Evolutionary conservation across 2,329 filamentous ascomycete species (phyloP), one percentile per base, ranked within the genome.

Genomic region (Ascosphaera apis): DNA sequence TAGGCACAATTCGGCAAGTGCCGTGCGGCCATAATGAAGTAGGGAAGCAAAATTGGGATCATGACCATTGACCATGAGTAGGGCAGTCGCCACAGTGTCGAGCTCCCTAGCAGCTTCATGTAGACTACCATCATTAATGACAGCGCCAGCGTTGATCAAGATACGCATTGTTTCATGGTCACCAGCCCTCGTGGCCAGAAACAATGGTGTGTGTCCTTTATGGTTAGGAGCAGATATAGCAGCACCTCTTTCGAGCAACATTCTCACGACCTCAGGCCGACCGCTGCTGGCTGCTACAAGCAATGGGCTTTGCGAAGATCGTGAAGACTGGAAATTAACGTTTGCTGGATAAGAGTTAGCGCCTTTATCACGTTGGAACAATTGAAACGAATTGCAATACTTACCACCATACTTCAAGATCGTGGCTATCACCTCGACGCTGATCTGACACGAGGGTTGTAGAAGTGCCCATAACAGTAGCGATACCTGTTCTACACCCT

Each of bases 41-140:
- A 66, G 61, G 36, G 67, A 75, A 0, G 72, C 72, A 37, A 74
- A 76, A 45, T 76, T 72, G 0, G 69, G 60, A 12, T 74, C 66
- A 40, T 77, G 72, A 1, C 65, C 67, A 41, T 66, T 55, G 33
- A 71, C 56, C 3, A 76, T 52, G 1, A 79, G 55, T 1, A 70
- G 55, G 35, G 61, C 58, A 41, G 74, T 65, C 1, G 64, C 65
- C 9, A 63, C 52, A 0, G 72, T 42, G 42, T 75, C 69, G 15
- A 77, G 56, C 33, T 66, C 62, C 9, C 67, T 58, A 0, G 72
- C 66, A 3, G 72, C 69, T 40, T 75, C 72, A 44, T 78, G 73
- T 2, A 79, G 56, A 1, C 70, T 76, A 0, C 72, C 72, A 40
- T 79, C 73, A 39, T 77, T 69, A 31, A 57, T 61, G 1, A 65